Conservation (phyloP, 192 early-diverging fungal genomes). For the Diversispora epigaea region DNA sequence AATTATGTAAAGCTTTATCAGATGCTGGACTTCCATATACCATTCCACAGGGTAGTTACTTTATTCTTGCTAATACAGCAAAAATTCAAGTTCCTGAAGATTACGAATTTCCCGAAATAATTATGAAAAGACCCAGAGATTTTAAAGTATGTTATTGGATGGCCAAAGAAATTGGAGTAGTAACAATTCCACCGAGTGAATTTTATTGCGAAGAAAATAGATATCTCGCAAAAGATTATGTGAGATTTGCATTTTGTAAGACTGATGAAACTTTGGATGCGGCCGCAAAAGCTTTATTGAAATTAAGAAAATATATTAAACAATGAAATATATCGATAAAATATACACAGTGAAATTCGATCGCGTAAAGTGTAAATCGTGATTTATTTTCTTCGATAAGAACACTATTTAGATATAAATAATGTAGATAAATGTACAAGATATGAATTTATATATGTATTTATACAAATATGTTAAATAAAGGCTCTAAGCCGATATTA, state of each 20-base stretch:
- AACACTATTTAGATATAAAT: too few species aligned
- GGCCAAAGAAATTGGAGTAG: slow-evolving; percentile 85
- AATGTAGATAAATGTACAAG: too few species aligned
- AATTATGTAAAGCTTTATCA: slow-evolving; percentile 66
- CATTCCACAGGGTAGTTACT: slow-evolving; percentile 90
- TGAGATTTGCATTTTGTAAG: slow-evolving; percentile 94
- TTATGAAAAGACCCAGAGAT: slow-evolving; percentile 63
- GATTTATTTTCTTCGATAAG: too few species aligned
- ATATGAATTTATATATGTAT: too few species aligned
- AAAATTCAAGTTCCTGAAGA: slow-evolving; percentile 63
- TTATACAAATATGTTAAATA: too few species aligned
- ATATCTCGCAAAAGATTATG: slow-evolving; percentile 67
- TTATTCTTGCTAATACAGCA: slow-evolving; percentile 82
- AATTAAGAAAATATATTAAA: slow-evolving; percentile 56
- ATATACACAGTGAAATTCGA: too few species aligned
- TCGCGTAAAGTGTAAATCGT: too few species aligned
- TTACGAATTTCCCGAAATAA: slow-evolving; percentile 56
- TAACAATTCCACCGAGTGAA: slow-evolving; percentile 87
- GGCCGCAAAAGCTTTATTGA: slow-evolving; percentile 66
- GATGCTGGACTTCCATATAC: slow-evolving; percentile 74
- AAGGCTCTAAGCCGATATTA: too few species aligned
- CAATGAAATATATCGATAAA: neutral
- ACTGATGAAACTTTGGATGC: slow-evolving; percentile 76
- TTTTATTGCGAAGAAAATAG: slow-evolving; percentile 78
- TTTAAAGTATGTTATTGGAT: slow-evolving; percentile 84